phyloP scores from a whole-genome alignment of 177 flowering plant genomes.

The Vitis hybrid region DNA sequence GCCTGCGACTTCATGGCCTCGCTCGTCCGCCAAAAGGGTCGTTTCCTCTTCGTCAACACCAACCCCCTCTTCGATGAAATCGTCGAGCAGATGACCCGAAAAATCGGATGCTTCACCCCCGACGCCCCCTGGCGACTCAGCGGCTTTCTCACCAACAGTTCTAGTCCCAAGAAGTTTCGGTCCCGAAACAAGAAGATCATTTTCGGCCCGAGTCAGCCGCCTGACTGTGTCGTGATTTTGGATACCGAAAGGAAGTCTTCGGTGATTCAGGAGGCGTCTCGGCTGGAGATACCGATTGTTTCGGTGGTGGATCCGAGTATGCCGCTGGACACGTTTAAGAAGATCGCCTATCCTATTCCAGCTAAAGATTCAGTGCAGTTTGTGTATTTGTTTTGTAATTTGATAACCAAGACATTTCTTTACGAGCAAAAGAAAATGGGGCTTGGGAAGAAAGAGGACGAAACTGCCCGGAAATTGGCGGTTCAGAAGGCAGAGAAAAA shows the following conservation, averaged over 20 bases:
- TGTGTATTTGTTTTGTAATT: constrained; percentile 70
- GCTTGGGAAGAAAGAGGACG: constrained; percentile 7
- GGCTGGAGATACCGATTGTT: constrained; percentile 55
- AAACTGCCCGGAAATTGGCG: not conserved
- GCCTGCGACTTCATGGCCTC: constrained; percentile 55
- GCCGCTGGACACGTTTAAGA: constrained; percentile 43
- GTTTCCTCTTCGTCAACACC: constrained; percentile 59
- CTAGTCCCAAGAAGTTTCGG: constrained; percentile 60
- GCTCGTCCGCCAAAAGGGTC: constrained; percentile 41
- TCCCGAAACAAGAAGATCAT: constrained; percentile 56
- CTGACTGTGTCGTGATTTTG: constrained; percentile 61
- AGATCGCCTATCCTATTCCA: constrained; percentile 60
- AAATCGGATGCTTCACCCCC: constrained; percentile 32
- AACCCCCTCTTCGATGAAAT: constrained; percentile 55
- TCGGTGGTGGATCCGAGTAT: constrained; percentile 53
- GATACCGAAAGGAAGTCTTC: constrained; percentile 58
- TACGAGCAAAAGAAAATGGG: constrained; percentile 33
- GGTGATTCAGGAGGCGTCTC: constrained; percentile 47
- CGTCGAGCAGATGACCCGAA: constrained; percentile 43
- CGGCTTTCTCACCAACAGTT: constrained; percentile 60
- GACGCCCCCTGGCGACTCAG: constrained; percentile 46
- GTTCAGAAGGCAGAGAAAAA: not conserved
- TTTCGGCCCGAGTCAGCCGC: constrained; percentile 36
- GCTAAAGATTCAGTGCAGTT: constrained; percentile 65
- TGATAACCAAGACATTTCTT: constrained; percentile 60